Conservation (phyloP, 2,329 filamentous ascomycete species). For the Chaetomium globosum region DNA sequence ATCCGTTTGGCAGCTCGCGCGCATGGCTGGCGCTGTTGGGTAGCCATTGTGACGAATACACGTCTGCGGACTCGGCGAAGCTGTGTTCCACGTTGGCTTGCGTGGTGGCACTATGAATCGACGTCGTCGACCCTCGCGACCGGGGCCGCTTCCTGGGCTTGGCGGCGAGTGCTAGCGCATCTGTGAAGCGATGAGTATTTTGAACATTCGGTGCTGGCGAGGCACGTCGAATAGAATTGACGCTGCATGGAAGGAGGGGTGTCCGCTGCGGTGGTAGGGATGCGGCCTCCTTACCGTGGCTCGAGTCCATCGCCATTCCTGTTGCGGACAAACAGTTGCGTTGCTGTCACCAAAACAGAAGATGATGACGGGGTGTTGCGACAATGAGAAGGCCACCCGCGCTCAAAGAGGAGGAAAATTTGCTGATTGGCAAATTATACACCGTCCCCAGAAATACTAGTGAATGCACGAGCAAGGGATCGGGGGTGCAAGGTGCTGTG, state of each 20-base stretch:
- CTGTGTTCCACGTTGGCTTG: slow-evolving; percentile 56
- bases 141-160: slow-evolving; percentile 55
- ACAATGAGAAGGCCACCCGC: slow-evolving; percentile 17
- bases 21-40: slow-evolving; percentile 48
- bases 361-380: slow-evolving; percentile 26
- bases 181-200: slow-evolving; percentile 33
- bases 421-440: slow-evolving; percentile 22
- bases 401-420: slow-evolving; percentile 23
- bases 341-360: slow-evolving; percentile 31
- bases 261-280: slow-evolving; percentile 20
- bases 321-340: slow-evolving; percentile 26
- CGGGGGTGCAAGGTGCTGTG: slow-evolving; percentile 23
- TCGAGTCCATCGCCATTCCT: slow-evolving; percentile 37
- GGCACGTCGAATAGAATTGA: slow-evolving; percentile 4
- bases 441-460: neutral
- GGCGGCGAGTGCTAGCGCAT: slow-evolving; percentile 42
- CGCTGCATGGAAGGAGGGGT: slow-evolving; percentile 8
- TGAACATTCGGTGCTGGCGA: neutral
- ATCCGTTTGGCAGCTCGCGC: slow-evolving; percentile 48
- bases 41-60: slow-evolving; percentile 57
- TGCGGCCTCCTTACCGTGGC: slow-evolving; percentile 38
- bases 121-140: slow-evolving; percentile 60
- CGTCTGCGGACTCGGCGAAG: slow-evolving; percentile 49
- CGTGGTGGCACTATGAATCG: slow-evolving; percentile 57
- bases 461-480: slow-evolving; percentile 24